These are phyloP conservation scores for Trichophyton benhamiae DNA, from an alignment of 2,329 filamentous ascomycete genomes.

Conservation along the genomic window DNA sequence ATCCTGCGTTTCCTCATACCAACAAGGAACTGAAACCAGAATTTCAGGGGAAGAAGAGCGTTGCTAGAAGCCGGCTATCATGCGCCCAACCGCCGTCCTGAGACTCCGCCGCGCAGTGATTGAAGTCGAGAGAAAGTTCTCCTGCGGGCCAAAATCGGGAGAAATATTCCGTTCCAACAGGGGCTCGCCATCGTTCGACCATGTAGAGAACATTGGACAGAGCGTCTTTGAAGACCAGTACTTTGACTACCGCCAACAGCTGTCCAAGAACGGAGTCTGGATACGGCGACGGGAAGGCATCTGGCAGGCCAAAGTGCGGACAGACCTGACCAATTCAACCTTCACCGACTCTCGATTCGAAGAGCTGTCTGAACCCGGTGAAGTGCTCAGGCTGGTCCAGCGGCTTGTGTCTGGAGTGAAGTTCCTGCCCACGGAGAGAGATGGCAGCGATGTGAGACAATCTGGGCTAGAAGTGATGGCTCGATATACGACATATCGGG, in stretches of 20 bases:
- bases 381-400: constrained; percentile 12
- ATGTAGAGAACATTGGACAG: constrained; percentile 12
- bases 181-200: constrained; percentile 15
- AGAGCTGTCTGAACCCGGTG: constrained; percentile 15
- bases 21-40: background rate
- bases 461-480: constrained; percentile 17
- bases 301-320: constrained; percentile 20
- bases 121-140: constrained; percentile 20
- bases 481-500: constrained; percentile 18
- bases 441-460: background rate
- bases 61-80: background rate
- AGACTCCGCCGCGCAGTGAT: constrained; percentile 12
- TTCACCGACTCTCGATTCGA: constrained; percentile 19
- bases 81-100: constrained; percentile 9
- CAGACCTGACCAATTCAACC: background rate
- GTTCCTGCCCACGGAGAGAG: constrained; percentile 8
- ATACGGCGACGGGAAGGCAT: constrained; percentile 17
- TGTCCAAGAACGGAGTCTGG: constrained; percentile 18
- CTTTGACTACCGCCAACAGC: constrained; percentile 17
- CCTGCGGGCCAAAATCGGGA: constrained; percentile 10
- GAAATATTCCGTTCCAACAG: constrained; percentile 12
- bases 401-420: background rate
- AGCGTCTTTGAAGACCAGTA: constrained; percentile 19
- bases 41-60: background rate
- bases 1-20: background rate